Evolutionary conservation across 2,329 filamentous ascomycete genomes (phyloP), one percentile per base, ranked within the genome.

Genomic region (Aspergillus tamarii): DNA sequence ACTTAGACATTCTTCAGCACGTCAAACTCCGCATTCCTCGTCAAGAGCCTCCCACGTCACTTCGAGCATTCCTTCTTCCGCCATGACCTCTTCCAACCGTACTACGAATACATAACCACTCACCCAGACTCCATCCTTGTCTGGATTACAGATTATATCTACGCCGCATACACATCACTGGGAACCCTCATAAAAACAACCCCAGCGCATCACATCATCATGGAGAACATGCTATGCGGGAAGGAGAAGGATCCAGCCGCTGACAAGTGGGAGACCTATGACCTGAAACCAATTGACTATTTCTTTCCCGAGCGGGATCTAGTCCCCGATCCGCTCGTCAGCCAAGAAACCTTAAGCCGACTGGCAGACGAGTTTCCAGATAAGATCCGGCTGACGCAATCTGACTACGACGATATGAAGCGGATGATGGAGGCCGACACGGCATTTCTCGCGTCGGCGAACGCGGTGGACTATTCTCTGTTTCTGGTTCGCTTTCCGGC

Each of bases 301-400:
- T 93, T 93, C 79, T 92, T 89, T 71, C 91, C 91, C 0, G 90
- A 93, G 72, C 81, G 90, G 8, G 91, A 93, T 68, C 84, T 93
- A 12, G 85, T 89, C 0, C 86, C 86, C 2, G 89, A 89, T 0
- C 80, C 78, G 2, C 78, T 93, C 1, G 84, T 87, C 0, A 87
- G 87, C 4, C 83, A 91, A 56, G 86, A 85, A 1, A 89, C 89
- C 7, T 88, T 89, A 72, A 84, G 85, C 23, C 86, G 86, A 59
- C 82, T 93, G 2, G 85, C 88, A 21, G 89, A 92, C 70, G 82
- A 87, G 43, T 92, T 92, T 67, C 79, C 87, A 8, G 89, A 88
- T 75, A 90, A 89, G 73, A 79, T 93, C 32, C 78, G 84, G 3
- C 81, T 93, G 1, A 83, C 81, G 0, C 75, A 80, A 0, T 78